A percentile compares a stretch with the other conserved stretches of the same genome.
These are phyloP conservation scores for Globisporangium lucens DNA, from an alignment of 352 stramenopile species.

Conservation along the genomic window DNA sequence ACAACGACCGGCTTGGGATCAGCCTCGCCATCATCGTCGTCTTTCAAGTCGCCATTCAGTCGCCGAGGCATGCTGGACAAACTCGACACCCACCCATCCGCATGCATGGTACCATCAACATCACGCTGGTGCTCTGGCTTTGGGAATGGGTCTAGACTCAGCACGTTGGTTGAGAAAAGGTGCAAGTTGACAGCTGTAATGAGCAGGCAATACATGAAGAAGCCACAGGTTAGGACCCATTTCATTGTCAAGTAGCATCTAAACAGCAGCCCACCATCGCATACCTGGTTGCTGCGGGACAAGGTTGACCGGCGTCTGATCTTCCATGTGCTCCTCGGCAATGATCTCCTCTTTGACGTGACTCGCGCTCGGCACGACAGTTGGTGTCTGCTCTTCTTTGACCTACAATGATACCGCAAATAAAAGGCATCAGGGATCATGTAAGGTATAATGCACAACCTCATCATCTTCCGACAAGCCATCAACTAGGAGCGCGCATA, in stretches of 20 bases:
- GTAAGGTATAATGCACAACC: not conserved
- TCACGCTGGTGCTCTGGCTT: constrained; percentile 1
- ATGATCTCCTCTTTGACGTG: constrained; percentile 9
- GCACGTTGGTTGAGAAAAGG: constrained; percentile 10
- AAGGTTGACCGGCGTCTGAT: not conserved
- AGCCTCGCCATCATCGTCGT: constrained; percentile 27
- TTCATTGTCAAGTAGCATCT: not conserved
- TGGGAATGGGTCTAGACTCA: constrained; percentile 13
- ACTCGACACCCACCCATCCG: constrained; percentile 28
- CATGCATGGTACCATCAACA: not conserved
- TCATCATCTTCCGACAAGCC: not conserved
- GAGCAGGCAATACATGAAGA: not conserved
- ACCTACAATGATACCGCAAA: not conserved
- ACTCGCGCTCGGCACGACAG: not conserved
- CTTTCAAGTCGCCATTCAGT: constrained; percentile 13
- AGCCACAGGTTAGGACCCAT: not conserved
- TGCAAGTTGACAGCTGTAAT: not conserved
- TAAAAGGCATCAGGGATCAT: not conserved
- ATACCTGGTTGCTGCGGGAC: not conserved
- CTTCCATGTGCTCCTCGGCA: not conserved
- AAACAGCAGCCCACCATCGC: not conserved
- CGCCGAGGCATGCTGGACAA: constrained; percentile 14
- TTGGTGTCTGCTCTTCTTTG: constrained; percentile 4
- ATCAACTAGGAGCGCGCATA: not conserved
- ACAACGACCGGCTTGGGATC: constrained; percentile 42